Evolutionary conservation across 352 stramenopile species (phyloP).

Genomic region (Phytophthora sp.): DNA sequence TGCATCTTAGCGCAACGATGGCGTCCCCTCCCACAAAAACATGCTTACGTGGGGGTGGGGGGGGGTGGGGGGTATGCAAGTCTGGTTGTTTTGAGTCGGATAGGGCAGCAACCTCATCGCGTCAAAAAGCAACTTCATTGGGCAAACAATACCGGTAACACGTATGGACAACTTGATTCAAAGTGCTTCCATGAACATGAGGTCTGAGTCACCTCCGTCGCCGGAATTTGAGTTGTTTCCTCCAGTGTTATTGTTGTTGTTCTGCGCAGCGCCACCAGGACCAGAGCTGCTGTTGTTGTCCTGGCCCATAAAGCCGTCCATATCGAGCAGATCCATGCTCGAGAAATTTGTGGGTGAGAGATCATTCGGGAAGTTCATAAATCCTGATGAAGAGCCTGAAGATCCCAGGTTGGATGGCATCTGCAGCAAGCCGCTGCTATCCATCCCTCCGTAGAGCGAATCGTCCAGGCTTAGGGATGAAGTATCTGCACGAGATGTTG

Average conservation of each 20-base stretch:
- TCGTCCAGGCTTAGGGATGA: slow-evolving; percentile 65
- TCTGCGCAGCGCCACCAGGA: slow-evolving; percentile 25
- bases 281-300: slow-evolving; percentile 33
- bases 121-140: slow-evolving; percentile 12
- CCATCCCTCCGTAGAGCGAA: slow-evolving; percentile 64
- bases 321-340: slow-evolving; percentile 75
- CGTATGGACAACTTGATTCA: slow-evolving; percentile 23
- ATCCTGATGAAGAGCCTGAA: slow-evolving; percentile 42
- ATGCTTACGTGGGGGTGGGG: background rate
- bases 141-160: slow-evolving; percentile 31
- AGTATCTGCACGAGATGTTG: slow-evolving; percentile 45
- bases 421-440: slow-evolving; percentile 55
- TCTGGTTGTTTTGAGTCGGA: too few relatives aligned
- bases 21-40: slow-evolving; percentile 12
- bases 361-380: slow-evolving; percentile 71
- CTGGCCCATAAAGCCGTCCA: slow-evolving; percentile 63
- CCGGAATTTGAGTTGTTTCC: slow-evolving; percentile 43
- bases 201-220: slow-evolving; percentile 56
- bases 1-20: slow-evolving; percentile 3
- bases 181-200: slow-evolving; percentile 83
- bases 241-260: slow-evolving; percentile 34
- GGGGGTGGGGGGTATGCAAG: too few relatives aligned
- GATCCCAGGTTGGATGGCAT: slow-evolving; percentile 59
- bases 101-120: too few relatives aligned
- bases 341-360: slow-evolving; percentile 69